Base-by-base conservation (phyloP, 2,329 filamentous ascomycete genomes). In the Diaporthe vaccinii region DNA sequence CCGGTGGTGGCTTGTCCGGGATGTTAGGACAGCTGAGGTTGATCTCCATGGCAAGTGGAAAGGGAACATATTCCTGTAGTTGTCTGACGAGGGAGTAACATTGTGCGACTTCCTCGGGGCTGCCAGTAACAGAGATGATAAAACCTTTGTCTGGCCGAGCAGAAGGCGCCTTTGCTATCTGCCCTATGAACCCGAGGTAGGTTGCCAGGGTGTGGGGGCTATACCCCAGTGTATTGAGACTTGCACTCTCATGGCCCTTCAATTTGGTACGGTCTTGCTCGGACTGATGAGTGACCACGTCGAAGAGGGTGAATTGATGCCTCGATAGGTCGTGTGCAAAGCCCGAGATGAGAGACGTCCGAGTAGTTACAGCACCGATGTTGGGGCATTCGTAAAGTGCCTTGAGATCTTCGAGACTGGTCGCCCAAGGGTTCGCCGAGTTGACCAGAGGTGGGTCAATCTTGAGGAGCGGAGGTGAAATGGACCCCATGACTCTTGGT, bases 1-100 rank as follows among this genome's bases (percentile, higher is more conserved):
- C 94, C 8, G 94, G 93, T 1, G 94, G 94, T 0, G 93, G 91
- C 62, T 89, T 88, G 25, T 85, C 85, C 0, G 89, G 87, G 68
- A 96, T 95, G 79, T 96, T 96, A 0, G 94, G 94, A 78, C 94
- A 96, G 44, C 91, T 93, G 41, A 96, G 89, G 80, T 96, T 96
- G 79, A 96, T 86, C 82, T 96, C 94, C 86, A 95, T 90, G 25
- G 91, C 91, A 0, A 94, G 84, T 1, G 87, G 86, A 78, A 91
- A 77, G 1, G 80, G 78, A n/a, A 87, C 75, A 5, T 85, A 34
- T 36, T 65, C 4, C 81, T 85, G 87, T 76, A 76, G 80, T 62
- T 36, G 75, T 75, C 81, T 82, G 75, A 93, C 88, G 20, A 84
- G 83, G 0, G 78, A 76, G 80, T 93, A 93, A 83, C 91, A 92